phyloP scores from a whole-genome alignment of 2,329 filamentous ascomycete species.

The Hypoxylon sp. region DNA sequence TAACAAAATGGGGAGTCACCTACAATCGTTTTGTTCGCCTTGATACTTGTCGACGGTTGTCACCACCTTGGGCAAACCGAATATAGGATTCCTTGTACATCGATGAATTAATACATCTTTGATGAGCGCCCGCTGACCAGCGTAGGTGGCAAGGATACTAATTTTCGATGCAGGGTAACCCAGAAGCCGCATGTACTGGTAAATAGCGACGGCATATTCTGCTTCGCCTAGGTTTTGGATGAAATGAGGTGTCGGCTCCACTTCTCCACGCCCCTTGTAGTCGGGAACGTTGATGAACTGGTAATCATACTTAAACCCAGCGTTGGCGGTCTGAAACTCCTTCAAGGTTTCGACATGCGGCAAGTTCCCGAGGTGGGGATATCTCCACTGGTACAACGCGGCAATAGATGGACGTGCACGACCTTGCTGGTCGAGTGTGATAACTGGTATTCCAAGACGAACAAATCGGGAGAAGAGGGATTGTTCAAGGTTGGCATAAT shows the following conservation, averaged over 20 bases:
- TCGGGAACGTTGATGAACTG: constrained; percentile 97
- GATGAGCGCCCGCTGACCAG: constrained; percentile 90
- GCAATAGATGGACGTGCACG: constrained; percentile 90
- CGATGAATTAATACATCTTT: constrained; percentile 87
- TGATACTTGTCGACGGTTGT: constrained; percentile 99
- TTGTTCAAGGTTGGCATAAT: constrained; percentile 96
- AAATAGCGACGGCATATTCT: constrained; percentile 95
- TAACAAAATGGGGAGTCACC: constrained; percentile 58
- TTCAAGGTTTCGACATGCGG: constrained; percentile 76
- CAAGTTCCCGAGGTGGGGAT: constrained; percentile 83
- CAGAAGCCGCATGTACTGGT: constrained; percentile 96
- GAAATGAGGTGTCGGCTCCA: constrained; percentile 92
- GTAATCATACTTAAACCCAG: constrained; percentile 93
- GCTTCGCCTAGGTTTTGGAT: constrained; percentile 97
- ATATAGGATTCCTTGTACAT: constrained; percentile 85
- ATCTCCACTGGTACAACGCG: constrained; percentile 93
- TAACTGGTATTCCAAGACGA: constrained; percentile 90
- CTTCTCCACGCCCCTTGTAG: constrained; percentile 91
- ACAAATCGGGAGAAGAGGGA: constrained; percentile 93
- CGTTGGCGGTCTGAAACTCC: constrained; percentile 86
- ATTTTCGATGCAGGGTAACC: constrained; percentile 90
- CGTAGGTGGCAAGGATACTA: constrained; percentile 92
- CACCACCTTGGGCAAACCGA: constrained; percentile 89
- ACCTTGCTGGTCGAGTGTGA: constrained; percentile 93
- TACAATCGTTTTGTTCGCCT: constrained; percentile 99